Evolutionary conservation across 495 filamentous ascomycete species (phyloP).

Genomic region (Penicillium samsonianum): DNA sequence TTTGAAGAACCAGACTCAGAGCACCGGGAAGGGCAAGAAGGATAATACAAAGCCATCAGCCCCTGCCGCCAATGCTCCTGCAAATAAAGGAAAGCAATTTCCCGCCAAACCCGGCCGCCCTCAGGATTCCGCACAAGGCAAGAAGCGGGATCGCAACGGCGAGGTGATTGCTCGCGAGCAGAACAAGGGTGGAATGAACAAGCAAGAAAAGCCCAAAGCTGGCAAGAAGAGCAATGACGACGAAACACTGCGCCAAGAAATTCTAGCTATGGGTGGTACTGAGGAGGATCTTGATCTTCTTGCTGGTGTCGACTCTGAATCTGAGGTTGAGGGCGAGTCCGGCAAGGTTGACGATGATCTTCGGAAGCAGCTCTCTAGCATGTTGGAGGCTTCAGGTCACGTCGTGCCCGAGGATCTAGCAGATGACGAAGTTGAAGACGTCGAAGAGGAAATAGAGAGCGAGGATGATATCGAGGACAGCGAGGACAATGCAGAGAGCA

Average conservation of each 20-base stretch:
- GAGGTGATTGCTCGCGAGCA: slow-evolving; percentile 47
- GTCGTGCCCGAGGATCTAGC: slow-evolving; percentile 44
- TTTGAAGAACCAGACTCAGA: slow-evolving; percentile 48
- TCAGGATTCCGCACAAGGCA: slow-evolving; percentile 37
- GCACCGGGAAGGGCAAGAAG: slow-evolving; percentile 49
- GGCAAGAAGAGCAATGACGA: slow-evolving; percentile 27
- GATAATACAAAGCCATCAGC: slow-evolving; percentile 34
- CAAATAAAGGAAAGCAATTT: slow-evolving; percentile 33
- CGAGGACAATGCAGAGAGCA: slow-evolving; percentile 47
- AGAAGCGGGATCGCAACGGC: slow-evolving; percentile 54
- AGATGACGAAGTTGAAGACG: slow-evolving; percentile 50
- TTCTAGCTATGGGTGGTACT: slow-evolving; percentile 73
- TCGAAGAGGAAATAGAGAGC: slow-evolving; percentile 37
- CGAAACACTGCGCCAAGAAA: slow-evolving; percentile 63
- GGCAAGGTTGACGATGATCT: slow-evolving; percentile 40
- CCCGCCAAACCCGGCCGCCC: slow-evolving; percentile 31
- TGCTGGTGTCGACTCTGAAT: slow-evolving; percentile 60
- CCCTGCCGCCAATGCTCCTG: slow-evolving; percentile 18
- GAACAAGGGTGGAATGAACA: slow-evolving; percentile 32
- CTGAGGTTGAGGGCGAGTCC: slow-evolving; percentile 52
- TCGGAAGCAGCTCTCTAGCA: slow-evolving; percentile 45
- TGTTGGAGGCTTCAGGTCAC: slow-evolving; percentile 47
- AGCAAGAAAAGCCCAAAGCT: slow-evolving; percentile 26
- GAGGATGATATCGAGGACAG: slow-evolving; percentile 36
- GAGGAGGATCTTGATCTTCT: slow-evolving; percentile 72